phyloP scores from a whole-genome alignment of 1,139 yeast species.

The Candida tetrigidarum region DNA sequence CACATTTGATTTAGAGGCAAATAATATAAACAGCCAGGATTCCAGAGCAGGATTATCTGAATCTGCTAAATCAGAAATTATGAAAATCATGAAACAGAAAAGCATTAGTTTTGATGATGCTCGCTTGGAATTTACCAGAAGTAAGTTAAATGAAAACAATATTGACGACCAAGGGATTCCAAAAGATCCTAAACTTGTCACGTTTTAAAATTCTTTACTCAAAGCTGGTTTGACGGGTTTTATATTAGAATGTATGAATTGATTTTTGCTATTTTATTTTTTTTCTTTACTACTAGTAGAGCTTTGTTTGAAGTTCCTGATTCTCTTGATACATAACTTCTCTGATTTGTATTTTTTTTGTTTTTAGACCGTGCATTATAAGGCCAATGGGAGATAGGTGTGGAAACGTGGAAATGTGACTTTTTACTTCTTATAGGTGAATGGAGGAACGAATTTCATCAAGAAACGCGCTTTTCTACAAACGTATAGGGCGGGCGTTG shows the following conservation, averaged over 20 bases:
- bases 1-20: conserved; percentile 54
- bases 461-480: too few species aligned
- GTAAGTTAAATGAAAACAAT: conserved; percentile 51
- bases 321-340: too few species aligned
- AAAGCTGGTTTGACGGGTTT: background rate
- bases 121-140: conserved; percentile 53
- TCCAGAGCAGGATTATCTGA: conserved; percentile 64
- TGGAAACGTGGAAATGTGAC: too few species aligned
- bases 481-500: too few species aligned
- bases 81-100: conserved; percentile 54
- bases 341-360: too few species aligned
- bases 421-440: too few species aligned
- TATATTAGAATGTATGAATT: conserved; percentile 1
- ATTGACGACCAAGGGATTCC: conserved; percentile 53
- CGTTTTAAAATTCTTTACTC: conserved; percentile 28
- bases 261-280: background rate
- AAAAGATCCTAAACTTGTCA: conserved; percentile 43
- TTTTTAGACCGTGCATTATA: background rate
- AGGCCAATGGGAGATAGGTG: background rate
- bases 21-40: conserved; percentile 52
- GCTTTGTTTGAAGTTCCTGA: background rate
- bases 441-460: too few species aligned
- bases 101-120: conserved; percentile 71
- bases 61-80: conserved; percentile 54
- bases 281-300: too few species aligned